Percentiles rank a stretch among this genome's conserved stretches.
These are phyloP conservation scores for Stagonosporopsis rhizophila DNA, from an alignment of 2,329 filamentous ascomycete genomes.

Conservation along the genomic window DNA sequence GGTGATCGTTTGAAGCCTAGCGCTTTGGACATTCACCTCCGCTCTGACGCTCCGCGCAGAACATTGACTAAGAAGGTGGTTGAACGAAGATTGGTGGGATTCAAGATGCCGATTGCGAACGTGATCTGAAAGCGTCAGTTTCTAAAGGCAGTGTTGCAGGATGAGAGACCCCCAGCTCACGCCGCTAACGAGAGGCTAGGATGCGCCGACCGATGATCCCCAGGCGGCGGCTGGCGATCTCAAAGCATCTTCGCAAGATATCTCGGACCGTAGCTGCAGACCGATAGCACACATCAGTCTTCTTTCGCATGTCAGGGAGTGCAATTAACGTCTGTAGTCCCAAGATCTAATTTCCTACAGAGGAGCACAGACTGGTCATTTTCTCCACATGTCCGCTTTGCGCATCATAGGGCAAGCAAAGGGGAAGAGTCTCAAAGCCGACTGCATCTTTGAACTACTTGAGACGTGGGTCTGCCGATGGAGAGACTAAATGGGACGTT, in stretches of 20 bases:
- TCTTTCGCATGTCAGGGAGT: background rate
- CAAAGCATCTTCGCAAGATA: background rate
- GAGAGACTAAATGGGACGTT: background rate
- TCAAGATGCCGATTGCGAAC: background rate
- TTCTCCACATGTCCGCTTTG: background rate
- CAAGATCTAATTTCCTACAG: no score
- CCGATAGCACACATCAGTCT: background rate
- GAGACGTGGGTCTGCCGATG: background rate
- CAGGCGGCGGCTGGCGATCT: background rate
- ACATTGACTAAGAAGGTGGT: background rate
- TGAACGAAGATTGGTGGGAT: background rate
- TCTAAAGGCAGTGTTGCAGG: background rate
- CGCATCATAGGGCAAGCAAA: background rate
- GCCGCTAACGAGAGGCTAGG: slow-evolving; percentile 11
- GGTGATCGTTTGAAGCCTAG: slow-evolving; percentile 7
- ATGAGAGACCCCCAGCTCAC: background rate
- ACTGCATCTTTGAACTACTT: background rate
- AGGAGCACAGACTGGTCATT: background rate
- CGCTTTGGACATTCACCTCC: slow-evolving; percentile 1
- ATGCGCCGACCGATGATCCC: slow-evolving; percentile 5
- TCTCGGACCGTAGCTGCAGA: background rate
- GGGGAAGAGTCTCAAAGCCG: background rate
- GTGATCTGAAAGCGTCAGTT: background rate
- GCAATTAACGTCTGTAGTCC: background rate
- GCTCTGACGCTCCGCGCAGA: background rate